Conservation (phyloP, 345 rosid genomes). For the Abelmoschus esculentus region DNA sequence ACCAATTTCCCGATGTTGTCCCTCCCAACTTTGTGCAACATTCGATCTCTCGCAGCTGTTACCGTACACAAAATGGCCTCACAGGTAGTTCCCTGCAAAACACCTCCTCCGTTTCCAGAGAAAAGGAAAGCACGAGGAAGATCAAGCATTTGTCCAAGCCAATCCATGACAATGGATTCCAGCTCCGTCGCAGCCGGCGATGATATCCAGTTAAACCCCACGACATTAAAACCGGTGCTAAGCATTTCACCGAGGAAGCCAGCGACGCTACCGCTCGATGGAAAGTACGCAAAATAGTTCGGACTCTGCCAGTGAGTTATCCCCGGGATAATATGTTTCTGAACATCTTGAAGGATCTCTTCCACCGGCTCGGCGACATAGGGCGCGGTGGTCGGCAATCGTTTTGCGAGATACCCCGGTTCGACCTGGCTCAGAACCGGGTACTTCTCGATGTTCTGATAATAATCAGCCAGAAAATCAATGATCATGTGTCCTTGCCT, state of each 20-base stretch:
- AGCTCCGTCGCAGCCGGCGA: background rate
- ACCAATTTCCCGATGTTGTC: background rate
- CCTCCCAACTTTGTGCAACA: background rate
- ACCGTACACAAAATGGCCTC: background rate
- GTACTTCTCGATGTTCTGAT: background rate
- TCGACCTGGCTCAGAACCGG: background rate
- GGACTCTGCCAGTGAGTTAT: background rate
- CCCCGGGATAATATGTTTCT: background rate
- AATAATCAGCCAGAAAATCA: background rate
- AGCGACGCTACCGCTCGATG: background rate
- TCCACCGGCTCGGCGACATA: background rate
- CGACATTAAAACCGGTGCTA: background rate
- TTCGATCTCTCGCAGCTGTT: background rate
- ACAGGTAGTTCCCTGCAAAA: background rate
- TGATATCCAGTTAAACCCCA: background rate
- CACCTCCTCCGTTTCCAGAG: background rate
- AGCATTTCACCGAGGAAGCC: background rate
- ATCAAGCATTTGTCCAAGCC: background rate
- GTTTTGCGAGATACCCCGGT: background rate
- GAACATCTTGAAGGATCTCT: background rate
- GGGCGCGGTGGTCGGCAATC: background rate
- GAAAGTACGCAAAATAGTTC: background rate
- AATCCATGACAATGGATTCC: background rate
- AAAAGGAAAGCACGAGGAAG: background rate
- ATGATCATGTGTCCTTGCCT: background rate